phyloP scores from a whole-genome alignment of 75 land plant genomes.

The Selaginella moellendorffii region DNA sequence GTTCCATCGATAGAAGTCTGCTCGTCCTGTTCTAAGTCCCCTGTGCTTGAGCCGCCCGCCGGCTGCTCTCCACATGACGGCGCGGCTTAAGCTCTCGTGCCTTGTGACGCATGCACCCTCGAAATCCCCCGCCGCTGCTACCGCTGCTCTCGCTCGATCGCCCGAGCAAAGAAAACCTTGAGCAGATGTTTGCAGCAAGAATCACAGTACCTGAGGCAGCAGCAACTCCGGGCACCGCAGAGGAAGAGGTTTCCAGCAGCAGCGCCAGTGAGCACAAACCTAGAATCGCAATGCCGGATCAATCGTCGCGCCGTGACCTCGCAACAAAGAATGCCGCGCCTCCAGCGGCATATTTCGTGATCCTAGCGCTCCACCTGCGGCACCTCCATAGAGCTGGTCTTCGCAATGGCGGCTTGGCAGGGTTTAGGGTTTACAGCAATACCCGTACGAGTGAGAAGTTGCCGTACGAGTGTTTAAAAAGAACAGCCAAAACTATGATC shows the following conservation, averaged over 20 bases:
- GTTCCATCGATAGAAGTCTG: too few relatives aligned
- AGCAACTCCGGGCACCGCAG: not conserved
- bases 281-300: not conserved
- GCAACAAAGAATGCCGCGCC: too few relatives aligned
- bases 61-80: conserved; percentile 1
- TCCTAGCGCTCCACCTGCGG: too few relatives aligned
- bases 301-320: not conserved
- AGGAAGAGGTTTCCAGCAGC: not conserved
- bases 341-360: too few relatives aligned
- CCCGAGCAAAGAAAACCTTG: too few relatives aligned
- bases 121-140: not conserved
- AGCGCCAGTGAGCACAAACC: not conserved
- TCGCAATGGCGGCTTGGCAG: not conserved
- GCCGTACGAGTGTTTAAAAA: too few relatives aligned
- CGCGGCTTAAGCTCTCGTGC: not conserved
- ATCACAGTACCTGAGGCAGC: not conserved
- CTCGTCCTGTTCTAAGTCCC: not conserved
- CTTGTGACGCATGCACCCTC: not conserved
- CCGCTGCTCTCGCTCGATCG: too few relatives aligned
- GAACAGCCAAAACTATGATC: too few relatives aligned
- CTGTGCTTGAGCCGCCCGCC: not conserved
- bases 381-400: not conserved
- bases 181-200: too few relatives aligned
- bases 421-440: conserved; percentile 1
- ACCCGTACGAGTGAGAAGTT: too few relatives aligned